phyloP scores from a whole-genome alignment of 192 early-diverging fungal species.

The Hyaloraphidium curvatum region DNA sequence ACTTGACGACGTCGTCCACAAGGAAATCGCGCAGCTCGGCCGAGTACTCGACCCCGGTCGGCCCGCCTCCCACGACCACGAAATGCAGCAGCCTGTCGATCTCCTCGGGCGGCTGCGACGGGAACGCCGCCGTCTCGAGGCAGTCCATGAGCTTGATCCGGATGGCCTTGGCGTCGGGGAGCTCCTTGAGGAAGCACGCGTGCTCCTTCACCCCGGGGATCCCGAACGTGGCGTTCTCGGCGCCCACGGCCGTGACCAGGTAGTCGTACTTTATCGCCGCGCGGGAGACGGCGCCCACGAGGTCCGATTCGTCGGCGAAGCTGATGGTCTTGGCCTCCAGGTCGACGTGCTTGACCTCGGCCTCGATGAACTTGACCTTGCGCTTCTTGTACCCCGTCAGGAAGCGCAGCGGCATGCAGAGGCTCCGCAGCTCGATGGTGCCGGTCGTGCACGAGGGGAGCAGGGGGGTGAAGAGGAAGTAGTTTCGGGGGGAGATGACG shows the following conservation, averaged over 20 bases:
- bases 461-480: slow-evolving; percentile 53
- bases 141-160: slow-evolving; percentile 59
- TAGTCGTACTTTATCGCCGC: slow-evolving; percentile 53
- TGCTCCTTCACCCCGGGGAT: slow-evolving; percentile 54
- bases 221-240: slow-evolving; percentile 61
- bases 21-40: slow-evolving; percentile 71
- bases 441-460: slow-evolving; percentile 47
- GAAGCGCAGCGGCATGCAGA: slow-evolving; percentile 74
- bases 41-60: slow-evolving; percentile 53
- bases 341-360: slow-evolving; percentile 77
- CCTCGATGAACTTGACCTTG: slow-evolving; percentile 72
- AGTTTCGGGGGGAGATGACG: slow-evolving; percentile 47
- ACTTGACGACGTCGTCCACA: slow-evolving; percentile 36
- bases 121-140: slow-evolving; percentile 44
- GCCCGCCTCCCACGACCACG: slow-evolving; percentile 54
- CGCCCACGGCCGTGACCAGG: slow-evolving; percentile 55
- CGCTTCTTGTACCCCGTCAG: slow-evolving; percentile 72
- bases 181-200: slow-evolving; percentile 51
- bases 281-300: slow-evolving; percentile 32
- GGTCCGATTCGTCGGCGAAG: slow-evolving; percentile 51
- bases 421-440: slow-evolving; percentile 65
- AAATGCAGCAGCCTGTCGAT: slow-evolving; percentile 55
- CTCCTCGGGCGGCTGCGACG: slow-evolving; percentile 48
- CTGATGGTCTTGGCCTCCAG: slow-evolving; percentile 55
- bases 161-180: slow-evolving; percentile 64